A percentile compares a stretch with the other conserved stretches of the same genome.
These are phyloP conservation scores for Myochromella boudieri DNA, from an alignment of 768 basidiomycete species.

Conservation along the genomic window DNA sequence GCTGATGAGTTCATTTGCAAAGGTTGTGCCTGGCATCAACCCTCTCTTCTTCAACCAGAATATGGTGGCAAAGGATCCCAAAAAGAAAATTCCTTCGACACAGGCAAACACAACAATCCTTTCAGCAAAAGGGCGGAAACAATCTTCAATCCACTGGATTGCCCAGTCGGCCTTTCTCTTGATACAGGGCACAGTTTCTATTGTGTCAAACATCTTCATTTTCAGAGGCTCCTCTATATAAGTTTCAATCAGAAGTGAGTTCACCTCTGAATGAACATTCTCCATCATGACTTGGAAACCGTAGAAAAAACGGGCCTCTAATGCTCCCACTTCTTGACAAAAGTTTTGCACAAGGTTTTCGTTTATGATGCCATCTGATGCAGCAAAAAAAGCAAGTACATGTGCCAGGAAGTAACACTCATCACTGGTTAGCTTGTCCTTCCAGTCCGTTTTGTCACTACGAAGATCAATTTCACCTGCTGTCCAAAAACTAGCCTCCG, in stretches of 20 bases:
- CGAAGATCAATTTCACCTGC: too few species aligned
- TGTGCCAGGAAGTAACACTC: constrained; percentile 89
- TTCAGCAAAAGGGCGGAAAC: constrained; percentile 79
- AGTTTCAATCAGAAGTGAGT: constrained; percentile 91
- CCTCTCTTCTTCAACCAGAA: constrained; percentile 98
- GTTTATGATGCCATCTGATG: constrained; percentile 93
- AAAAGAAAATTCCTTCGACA: constrained; percentile 97
- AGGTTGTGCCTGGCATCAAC: constrained; percentile 95
- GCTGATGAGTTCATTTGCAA: constrained; percentile 95
- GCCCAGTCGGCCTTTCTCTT: constrained; percentile 96
- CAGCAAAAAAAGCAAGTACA: constrained; percentile 93
- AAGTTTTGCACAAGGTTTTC: constrained; percentile 94
- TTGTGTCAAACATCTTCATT: constrained; percentile 89
- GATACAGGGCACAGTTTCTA: constrained; percentile 93
- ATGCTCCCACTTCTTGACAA: constrained; percentile 84
- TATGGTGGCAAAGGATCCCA: constrained; percentile 88
- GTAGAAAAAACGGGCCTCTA: constrained; percentile 93
- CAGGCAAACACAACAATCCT: constrained; percentile 92
- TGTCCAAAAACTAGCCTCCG: too few species aligned
- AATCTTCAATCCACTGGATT: constrained; percentile 86
- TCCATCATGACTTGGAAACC: constrained; percentile 99
- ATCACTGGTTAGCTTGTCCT: too few species aligned
- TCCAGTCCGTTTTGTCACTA: too few species aligned
- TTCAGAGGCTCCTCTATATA: too few species aligned
- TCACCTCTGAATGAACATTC: constrained; percentile 94